These are phyloP conservation scores for Ballota nigra DNA, from an alignment of 257 asterid genomes.

Conservation along the genomic window DNA sequence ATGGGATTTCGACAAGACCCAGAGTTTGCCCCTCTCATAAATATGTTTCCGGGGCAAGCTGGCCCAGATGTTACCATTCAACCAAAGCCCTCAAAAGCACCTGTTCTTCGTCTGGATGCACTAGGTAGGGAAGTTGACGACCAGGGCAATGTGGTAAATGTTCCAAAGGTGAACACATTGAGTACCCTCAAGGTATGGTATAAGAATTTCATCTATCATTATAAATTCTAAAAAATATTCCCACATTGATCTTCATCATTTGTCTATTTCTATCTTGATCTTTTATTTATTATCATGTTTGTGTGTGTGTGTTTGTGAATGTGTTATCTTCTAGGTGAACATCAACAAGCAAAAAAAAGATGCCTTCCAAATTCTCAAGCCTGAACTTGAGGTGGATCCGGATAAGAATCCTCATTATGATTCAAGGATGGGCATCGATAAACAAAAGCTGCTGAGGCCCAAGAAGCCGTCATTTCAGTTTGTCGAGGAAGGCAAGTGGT, in stretches of 20 bases:
- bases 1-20: conserved; percentile 96
- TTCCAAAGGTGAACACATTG: conserved; percentile 67
- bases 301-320: background rate
- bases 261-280: background rate
- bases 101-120: conserved; percentile 94
- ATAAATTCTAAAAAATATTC: background rate
- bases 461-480: conserved; percentile 82
- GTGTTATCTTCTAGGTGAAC: conserved; percentile 59
- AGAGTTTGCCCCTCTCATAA: conserved; percentile 77
- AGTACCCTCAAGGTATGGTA: conserved; percentile 86
- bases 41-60: conserved; percentile 90
- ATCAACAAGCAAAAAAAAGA: conserved; percentile 95
- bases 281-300: background rate
- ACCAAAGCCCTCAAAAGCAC: conserved; percentile 89
- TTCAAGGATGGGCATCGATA: conserved; percentile 82
- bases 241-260: background rate
- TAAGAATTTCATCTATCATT: background rate
- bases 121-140: conserved; percentile 94
- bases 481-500: conserved; percentile 99
- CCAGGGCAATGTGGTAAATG: conserved; percentile 81
- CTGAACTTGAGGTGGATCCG: conserved; percentile 93
- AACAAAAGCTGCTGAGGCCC: conserved; percentile 80
- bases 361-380: conserved; percentile 92
- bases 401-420: conserved; percentile 85
- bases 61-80: conserved; percentile 70